Evolutionary conservation across 2,329 filamentous ascomycete genomes (phyloP), one percentile per base, ranked within the genome.

Genomic region (Tothia fuscella): DNA sequence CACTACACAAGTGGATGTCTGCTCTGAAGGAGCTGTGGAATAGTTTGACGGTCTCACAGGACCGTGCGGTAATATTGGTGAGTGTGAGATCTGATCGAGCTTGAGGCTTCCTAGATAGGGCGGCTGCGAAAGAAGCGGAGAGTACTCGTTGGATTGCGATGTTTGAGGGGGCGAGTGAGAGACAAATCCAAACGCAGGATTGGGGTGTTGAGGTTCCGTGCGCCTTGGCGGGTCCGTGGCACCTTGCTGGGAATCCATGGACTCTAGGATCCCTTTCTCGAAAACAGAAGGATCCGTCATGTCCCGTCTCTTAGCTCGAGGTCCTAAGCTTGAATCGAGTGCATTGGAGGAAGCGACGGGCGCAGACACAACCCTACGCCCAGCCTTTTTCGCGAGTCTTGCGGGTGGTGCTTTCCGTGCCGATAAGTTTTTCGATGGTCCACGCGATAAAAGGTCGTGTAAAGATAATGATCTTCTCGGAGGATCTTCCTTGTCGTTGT

Each of bases 1-100:
- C 46, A 78, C 79, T 47, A 76, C 74, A 48, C 80, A 67, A 21
- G 78, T 82, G 19, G 79, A 83, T 22, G 71, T 64, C 42, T 71
- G 69, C 53, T 78, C 74, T 17, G 75, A 78, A 41, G 66, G 65
- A 31, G 71, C 65, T 33, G 70, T 65, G 13, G 74, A 78, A 48
- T 69, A 61, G 47, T 73, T 57, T 64, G 65, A 70, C 30, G 61
- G 60, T 41, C 62, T 61, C 42, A 60, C 60, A 46, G 53, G 54
- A 47, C 54, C 25, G 20, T 42, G 36, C 14, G 36, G 26, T 24
- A 42, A 20, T 9, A 32, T 30, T 45, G 44, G 47, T 42, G 36
- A 49, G 13, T 33, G 41, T 21, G 28, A 16, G n/a, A 43, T 31
- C 3, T 30, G 35, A 24, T 43, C 35, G 17, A 32, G 38, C 26